These are phyloP conservation scores for Colletotrichum sp. DNA, from an alignment of 2,329 filamentous ascomycete genomes.

Conservation along the genomic window DNA sequence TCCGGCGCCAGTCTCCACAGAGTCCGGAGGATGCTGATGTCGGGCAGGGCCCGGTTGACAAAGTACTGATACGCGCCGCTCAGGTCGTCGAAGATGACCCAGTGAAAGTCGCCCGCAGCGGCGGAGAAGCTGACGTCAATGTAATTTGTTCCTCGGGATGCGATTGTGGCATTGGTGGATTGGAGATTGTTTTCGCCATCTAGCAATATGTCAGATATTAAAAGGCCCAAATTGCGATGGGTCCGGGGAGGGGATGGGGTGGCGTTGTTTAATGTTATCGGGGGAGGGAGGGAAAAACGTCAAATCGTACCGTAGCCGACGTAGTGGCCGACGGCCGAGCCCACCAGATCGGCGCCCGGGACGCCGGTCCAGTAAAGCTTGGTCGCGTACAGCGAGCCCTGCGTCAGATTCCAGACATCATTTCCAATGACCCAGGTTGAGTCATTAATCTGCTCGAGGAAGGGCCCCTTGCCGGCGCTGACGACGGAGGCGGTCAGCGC, in stretches of 20 bases:
- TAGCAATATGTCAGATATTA: neutral
- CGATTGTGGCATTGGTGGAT: slow-evolving; percentile 15
- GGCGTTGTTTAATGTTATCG: neutral
- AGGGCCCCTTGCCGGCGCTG: slow-evolving; percentile 11
- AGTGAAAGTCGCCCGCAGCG: slow-evolving; percentile 13
- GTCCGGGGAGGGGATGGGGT: neutral
- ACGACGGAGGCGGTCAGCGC: neutral
- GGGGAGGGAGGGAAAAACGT: neutral
- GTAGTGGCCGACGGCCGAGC: slow-evolving; percentile 15
- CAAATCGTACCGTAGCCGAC: slow-evolving; percentile 7
- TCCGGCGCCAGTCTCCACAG: slow-evolving; percentile 16
- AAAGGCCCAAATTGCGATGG: neutral
- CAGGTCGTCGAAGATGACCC: slow-evolving; percentile 20
- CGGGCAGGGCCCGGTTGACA: slow-evolving; percentile 17
- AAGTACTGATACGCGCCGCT: slow-evolving; percentile 21
- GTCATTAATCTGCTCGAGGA: slow-evolving; percentile 10
- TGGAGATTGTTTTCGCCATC: slow-evolving; percentile 16
- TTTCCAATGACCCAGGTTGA: slow-evolving; percentile 20
- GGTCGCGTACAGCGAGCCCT: slow-evolving; percentile 13
- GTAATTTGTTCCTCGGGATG: slow-evolving; percentile 5
- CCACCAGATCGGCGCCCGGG: slow-evolving; percentile 17
- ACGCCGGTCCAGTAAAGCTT: slow-evolving; percentile 18
- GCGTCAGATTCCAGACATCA: slow-evolving; percentile 21
- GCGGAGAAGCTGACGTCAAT: slow-evolving; percentile 20
- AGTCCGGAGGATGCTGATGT: slow-evolving; percentile 17